Base-by-base conservation (phyloP, 805 yeast species). In the Wickerhamiella kazuoi region DNA sequence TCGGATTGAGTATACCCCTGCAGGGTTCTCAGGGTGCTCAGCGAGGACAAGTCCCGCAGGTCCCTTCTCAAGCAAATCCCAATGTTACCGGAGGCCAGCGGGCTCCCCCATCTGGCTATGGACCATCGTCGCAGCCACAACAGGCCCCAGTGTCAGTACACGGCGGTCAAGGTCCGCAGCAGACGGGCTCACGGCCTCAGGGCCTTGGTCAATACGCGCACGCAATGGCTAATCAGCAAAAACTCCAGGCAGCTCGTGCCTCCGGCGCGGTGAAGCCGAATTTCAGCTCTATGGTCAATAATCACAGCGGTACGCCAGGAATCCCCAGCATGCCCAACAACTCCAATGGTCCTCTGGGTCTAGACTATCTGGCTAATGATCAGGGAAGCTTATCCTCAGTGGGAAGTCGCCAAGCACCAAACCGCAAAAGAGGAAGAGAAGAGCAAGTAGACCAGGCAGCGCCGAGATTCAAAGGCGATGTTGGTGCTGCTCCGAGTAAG, bases 171-270 rank as follows among this genome's bases (percentile, higher is more conserved):
- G n/a, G n/a, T n/a, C n/a, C n/a, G n/a, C n/a, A n/a, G n/a, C n/a
- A n/a, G n/a, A n/a, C n/a, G n/a, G n/a, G n/a, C n/a, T n/a, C n/a
- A n/a, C n/a, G n/a, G n/a, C 44, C 34, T 29, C 48, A 36, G 45
- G 45, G 34, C 42, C 39, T 24, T 15, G 23, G 31, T 15, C 42
- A 40, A 32, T 39, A 39, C 21, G 41, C 41, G 13, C 41, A 39
- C 16, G 41, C 41, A 2, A 39, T 39, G 41, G 41, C 41, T 3
- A 16, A 50, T 36, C 49, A 46, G 41, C 38, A 42, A 29, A 44
- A 39, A 46, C 30, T 49, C 43, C 39, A 31, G 21, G 34, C 21
- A 7, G 21, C 21, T 16, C 19, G 13, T 11, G 17, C 17, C 6
- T 18, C 34, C 6, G 17, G 7, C 17, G n/a, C 31, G 15, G n/a